These are phyloP conservation scores for Phytophthora melonis DNA, from an alignment of 352 stramenopile species.

Conservation along the genomic window DNA sequence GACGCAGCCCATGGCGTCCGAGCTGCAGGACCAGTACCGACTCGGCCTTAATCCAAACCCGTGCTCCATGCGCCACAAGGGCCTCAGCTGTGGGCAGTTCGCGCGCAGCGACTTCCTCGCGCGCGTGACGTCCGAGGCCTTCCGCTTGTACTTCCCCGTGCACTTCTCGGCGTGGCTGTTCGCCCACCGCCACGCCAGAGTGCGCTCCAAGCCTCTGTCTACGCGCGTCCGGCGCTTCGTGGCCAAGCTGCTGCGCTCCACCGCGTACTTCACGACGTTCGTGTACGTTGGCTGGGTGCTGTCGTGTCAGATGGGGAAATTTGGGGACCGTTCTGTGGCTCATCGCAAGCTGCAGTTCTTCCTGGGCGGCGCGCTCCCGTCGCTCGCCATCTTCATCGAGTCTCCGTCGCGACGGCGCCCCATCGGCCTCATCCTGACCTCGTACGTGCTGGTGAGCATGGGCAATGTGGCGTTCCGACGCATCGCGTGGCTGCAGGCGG, in stretches of 20 bases:
- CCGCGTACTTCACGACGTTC: conserved; percentile 62
- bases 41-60: conserved; percentile 57
- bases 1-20: conserved; percentile 37
- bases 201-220: conserved; percentile 43
- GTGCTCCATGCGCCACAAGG: conserved; percentile 58
- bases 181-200: conserved; percentile 50
- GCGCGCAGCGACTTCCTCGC: conserved; percentile 48
- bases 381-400: conserved; percentile 64
- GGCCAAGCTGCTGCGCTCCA: conserved; percentile 55
- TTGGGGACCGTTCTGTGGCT: conserved; percentile 54
- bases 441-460: conserved; percentile 68
- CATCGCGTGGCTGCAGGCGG: conserved; percentile 49
- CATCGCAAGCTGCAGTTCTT: conserved; percentile 67
- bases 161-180: conserved; percentile 64
- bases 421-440: conserved; percentile 70
- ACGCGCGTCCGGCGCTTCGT: conserved; percentile 42
- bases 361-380: conserved; percentile 55
- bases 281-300: conserved; percentile 61
- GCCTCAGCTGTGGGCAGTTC: conserved; percentile 52
- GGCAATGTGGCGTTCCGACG: conserved; percentile 47
- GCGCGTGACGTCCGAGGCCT: conserved; percentile 45
- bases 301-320: conserved; percentile 47
- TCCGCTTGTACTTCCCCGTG: conserved; percentile 66
- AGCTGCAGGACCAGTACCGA: conserved; percentile 52
- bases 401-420: conserved; percentile 50